Evolutionary conservation across 2,329 filamentous ascomycete genomes (phyloP).

Genomic region (Epichloe festucae): DNA sequence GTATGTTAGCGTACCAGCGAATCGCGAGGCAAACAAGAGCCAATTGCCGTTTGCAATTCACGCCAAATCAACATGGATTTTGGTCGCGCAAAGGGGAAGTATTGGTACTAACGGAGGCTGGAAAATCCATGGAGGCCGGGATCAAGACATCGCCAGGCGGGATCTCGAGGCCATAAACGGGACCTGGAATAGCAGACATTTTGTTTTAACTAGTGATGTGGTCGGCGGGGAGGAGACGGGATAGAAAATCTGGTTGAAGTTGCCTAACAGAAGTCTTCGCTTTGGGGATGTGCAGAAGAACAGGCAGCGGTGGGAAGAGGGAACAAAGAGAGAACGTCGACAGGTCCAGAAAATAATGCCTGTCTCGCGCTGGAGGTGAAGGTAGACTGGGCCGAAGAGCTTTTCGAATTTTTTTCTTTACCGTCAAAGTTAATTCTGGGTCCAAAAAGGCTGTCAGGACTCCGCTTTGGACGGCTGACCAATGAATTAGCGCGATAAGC

Average conservation of each 20-base stretch:
- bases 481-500: slow-evolving; percentile 20
- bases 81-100: neutral
- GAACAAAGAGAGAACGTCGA: neutral
- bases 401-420: slow-evolving; percentile 23
- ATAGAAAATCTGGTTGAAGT: neutral
- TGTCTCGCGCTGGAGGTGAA: slow-evolving; percentile 1
- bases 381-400: neutral
- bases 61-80: neutral
- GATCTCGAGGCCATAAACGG: slow-evolving; percentile 86
- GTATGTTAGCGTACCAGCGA: slow-evolving; percentile 15
- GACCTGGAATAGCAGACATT: slow-evolving; percentile 54
- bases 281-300: neutral
- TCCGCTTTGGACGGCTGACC: slow-evolving; percentile 8
- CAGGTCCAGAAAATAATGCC: neutral
- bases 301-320: neutral
- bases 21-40: neutral
- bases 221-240: neutral
- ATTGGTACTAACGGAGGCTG: slow-evolving; percentile 59
- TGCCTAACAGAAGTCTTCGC: neutral
- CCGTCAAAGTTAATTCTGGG: slow-evolving; percentile 3
- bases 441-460: slow-evolving; percentile 3
- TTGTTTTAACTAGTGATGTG: slow-evolving; percentile 10
- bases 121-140: slow-evolving; percentile 64
- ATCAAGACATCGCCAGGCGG: slow-evolving; percentile 74
- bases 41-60: neutral